phyloP scores from a whole-genome alignment of 2,329 filamentous ascomycete genomes.

The Capronia coronata region DNA sequence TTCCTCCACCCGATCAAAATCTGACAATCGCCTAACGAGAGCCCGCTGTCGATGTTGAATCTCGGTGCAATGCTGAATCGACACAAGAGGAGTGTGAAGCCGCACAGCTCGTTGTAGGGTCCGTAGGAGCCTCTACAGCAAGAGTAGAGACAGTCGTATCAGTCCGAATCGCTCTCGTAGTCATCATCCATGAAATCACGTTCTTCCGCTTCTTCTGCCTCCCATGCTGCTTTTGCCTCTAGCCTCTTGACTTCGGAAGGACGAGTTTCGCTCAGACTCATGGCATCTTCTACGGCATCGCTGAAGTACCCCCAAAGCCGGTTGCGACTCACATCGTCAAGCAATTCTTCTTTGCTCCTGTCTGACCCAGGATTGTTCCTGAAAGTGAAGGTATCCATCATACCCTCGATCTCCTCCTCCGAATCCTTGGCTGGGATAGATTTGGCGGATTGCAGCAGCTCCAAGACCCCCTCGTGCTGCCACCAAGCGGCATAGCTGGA shows the following conservation, averaged over 20 bases:
- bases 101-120: too few relatives aligned
- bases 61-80: too few relatives aligned
- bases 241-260: conserved; percentile 11
- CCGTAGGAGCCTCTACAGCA: too few relatives aligned
- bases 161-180: too few relatives aligned
- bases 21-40: too few relatives aligned
- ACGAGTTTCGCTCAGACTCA: conserved; percentile 3
- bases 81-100: too few relatives aligned
- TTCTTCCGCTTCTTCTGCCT: too few relatives aligned
- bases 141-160: too few relatives aligned
- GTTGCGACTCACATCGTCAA: conserved; percentile 4
- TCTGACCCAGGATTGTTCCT: conserved; percentile 1
- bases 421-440: conserved; percentile 6
- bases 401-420: not conserved
- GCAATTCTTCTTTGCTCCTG: conserved; percentile 2
- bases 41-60: too few relatives aligned
- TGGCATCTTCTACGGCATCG: conserved; percentile 10
- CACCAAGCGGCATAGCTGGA: conserved; percentile 30
- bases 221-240: not conserved
- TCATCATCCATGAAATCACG: too few relatives aligned
- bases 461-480: conserved; percentile 12
- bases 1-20: too few relatives aligned
- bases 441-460: conserved; percentile 10
- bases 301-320: conserved; percentile 8
- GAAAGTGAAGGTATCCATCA: conserved; percentile 3